Percentiles rank a stretch among this genome's conserved stretches.
These are phyloP conservation scores for Fraxinus baroniana DNA, from an alignment of 305 asterid species.

Conservation along the genomic window DNA sequence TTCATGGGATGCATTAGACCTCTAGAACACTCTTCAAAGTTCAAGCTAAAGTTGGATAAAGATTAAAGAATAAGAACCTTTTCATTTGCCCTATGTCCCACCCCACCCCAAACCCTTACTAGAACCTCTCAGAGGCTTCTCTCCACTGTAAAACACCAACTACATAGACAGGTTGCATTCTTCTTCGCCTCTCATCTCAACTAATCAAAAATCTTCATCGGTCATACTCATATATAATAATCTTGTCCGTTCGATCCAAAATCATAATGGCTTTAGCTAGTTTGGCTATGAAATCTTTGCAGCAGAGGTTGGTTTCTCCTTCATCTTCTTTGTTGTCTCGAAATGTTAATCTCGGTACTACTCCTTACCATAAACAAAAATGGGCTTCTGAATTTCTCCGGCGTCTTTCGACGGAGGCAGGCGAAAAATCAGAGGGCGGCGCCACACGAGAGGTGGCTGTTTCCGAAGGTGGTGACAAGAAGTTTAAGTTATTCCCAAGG, in stretches of 20 bases:
- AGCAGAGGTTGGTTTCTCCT: constrained; percentile 25
- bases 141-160: background rate
- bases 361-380: constrained; percentile 22
- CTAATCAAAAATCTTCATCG: background rate
- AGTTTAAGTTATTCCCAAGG: constrained; percentile 28
- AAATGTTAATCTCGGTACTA: background rate
- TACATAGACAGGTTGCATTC: background rate
- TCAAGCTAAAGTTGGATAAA: background rate
- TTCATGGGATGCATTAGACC: background rate
- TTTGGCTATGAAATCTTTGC: constrained; percentile 47
- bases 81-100: background rate
- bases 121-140: constrained; percentile 26
- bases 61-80: constrained; percentile 36
- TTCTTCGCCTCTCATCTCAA: background rate
- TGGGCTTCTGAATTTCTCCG: constrained; percentile 35
- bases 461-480: constrained; percentile 37
- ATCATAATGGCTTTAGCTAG: constrained; percentile 51
- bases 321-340: constrained; percentile 15
- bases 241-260: background rate
- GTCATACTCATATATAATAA: background rate
- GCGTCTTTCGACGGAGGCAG: constrained; percentile 32
- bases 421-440: constrained; percentile 23
- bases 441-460: constrained; percentile 36
- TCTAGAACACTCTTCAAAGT: constrained; percentile 31
- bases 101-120: constrained; percentile 25